Evolutionary conservation across 169 alveolate species (phyloP), one percentile per base, ranked within the genome.

Genomic region (Amoebophrya sp.): DNA sequence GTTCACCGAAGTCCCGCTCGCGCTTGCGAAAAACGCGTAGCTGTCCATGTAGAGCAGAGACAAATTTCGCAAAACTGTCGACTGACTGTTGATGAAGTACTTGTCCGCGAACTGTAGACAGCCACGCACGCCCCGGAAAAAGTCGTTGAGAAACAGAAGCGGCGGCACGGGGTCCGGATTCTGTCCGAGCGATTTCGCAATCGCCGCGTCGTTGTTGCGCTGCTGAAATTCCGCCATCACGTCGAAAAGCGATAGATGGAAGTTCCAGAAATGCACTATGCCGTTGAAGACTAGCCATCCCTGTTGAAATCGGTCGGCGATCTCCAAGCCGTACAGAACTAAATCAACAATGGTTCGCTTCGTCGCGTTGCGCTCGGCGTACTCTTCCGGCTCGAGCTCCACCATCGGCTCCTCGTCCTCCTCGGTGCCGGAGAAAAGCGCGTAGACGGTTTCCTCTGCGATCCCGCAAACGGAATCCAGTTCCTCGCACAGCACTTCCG

Each of bases 211-310:
- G 18, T 47, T 47, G 29, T 12, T 18, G 7, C 66, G 7, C 7
- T 18, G 7, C 18, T 47, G 66, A 47, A 12, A 12, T 18, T 47
- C 66, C 7, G 66, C 66, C 29, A 47, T 47, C 66, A 47, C 66
- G 29, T 47, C 90, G 0, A 92, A 88, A 29, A 77, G 89, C 89
- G 55, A 91, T 89, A 92, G 47, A 33, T 92, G 93, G 25, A 92
- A 38, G 33, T 92, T 92, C 93, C 93, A 92, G 91, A 91, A 91
- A 40, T 91, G 93, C 88, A 91, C 92, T 91, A 92, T 38, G 1
- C 93, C 93, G 32, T 92, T 92, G n/a, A 91, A 25, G 23, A 92
- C 91, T 91, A 92, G 88, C 93, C 93, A 92, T 41, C 55, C 40
- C 92, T 92, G 93, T 14, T 88, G 77, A 35, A 92, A 92, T 35